Percentiles rank a stretch among this genome's conserved stretches.
These are phyloP conservation scores for Talaromyces verruculosus DNA, from an alignment of 2,329 filamentous ascomycete species.

Conservation along the genomic window DNA sequence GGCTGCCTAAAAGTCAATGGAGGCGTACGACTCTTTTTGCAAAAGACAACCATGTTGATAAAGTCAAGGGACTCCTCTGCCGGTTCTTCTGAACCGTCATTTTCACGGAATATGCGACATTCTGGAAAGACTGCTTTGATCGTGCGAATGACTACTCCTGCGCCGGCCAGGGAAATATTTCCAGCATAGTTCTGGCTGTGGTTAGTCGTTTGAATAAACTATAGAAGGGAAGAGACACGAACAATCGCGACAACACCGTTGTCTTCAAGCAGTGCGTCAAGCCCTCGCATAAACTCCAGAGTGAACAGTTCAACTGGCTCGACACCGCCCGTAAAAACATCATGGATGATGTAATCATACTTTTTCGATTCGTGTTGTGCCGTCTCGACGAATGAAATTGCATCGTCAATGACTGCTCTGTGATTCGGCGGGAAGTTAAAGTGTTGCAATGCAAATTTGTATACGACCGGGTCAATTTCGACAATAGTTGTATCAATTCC, in stretches of 20 bases:
- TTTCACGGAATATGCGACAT: constrained; percentile 88
- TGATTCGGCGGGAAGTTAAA: constrained; percentile 78
- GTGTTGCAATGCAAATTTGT: constrained; percentile 78
- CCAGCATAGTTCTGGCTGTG: constrained; percentile 81
- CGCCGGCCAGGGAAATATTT: constrained; percentile 74
- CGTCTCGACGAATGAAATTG: constrained; percentile 63
- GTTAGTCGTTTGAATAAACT: constrained; percentile 21
- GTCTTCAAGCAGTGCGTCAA: constrained; percentile 69
- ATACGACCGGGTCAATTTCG: constrained; percentile 87
- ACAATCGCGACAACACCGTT: constrained; percentile 86
- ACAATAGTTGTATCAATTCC: constrained; percentile 91
- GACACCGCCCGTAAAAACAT: constrained; percentile 95
- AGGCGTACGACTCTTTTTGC: constrained; percentile 61
- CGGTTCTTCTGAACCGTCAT: constrained; percentile 42
- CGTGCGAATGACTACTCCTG: constrained; percentile 76
- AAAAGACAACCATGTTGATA: constrained; percentile 96
- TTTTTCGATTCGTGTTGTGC: constrained; percentile 51
- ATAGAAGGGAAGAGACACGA: constrained; percentile 38
- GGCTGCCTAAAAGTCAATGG: constrained; percentile 67
- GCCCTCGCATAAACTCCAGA: constrained; percentile 71
- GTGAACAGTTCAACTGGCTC: constrained; percentile 90
- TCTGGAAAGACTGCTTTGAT: constrained; percentile 80
- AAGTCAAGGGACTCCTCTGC: constrained; percentile 66
- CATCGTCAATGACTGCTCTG: constrained; percentile 77
- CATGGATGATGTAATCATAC: constrained; percentile 94